Evolutionary conservation across 2,329 filamentous ascomycete genomes (phyloP), one percentile per base, ranked within the genome.

Genomic region (Hypomyces rosellus): DNA sequence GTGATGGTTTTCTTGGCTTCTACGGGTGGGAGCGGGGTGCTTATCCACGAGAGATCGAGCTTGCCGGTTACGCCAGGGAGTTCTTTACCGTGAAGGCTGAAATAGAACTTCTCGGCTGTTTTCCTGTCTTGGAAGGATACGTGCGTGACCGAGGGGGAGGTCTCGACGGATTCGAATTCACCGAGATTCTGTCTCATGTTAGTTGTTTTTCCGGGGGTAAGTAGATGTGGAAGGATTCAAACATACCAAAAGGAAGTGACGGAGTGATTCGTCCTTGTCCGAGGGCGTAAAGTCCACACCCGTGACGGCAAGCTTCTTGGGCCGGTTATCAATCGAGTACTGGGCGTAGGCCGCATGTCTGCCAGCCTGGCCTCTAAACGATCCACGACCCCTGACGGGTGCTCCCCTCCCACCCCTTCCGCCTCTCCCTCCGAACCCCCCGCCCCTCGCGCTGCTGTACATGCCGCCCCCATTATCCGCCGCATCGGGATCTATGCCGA

Each of bases 271-370:
- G 56, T 90, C 84, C 60, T 80, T 81, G 30, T 77, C 77, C 2
- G 78, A 62, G 13, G 74, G 74, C 3, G 82, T 81, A 61, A 85
- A 82, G 65, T 83, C 82, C 11, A 81, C 76, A 3, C 82, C 85
- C 7, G 75, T 74, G 20, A 92, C 69, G 5, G 78, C 76, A 9
- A 93, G 72, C 54, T 77, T 83, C 63, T 80, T 86, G 0, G 88
- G 84, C 41, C 88, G 76, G 63, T 91, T 90, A 61, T 93, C 88
- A 18, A 93, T 74, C 15, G 85, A 84, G 57, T 84, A 86, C 33
- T 77, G 75, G 4, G 76, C 80, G 57, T 82, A 83, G 1, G 76
- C 77, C 3, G 76, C 75, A 43, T 77, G 75, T 54, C 75, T 71
- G 33, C 76, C 75, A 41, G 72, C 70, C 52, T 60, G 72, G 45